Evolutionary conservation across 192 early-diverging fungal species (phyloP).

Genomic region (Podila clonocystis): DNA sequence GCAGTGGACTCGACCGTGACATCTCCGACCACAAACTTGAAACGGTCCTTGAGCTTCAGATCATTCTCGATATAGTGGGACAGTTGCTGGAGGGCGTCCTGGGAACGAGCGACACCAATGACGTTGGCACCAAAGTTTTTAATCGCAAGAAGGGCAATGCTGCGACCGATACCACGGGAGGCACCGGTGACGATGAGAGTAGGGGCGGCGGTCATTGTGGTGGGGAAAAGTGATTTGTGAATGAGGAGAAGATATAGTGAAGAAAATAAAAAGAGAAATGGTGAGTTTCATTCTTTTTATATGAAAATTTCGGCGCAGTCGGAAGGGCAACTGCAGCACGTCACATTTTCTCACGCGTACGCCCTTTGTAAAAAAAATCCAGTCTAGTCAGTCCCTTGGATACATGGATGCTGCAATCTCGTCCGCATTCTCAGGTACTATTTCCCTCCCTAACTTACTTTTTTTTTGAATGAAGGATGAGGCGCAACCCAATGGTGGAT

Average conservation of each 20-base stretch:
- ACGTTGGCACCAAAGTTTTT: constrained; percentile 65
- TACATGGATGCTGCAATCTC: too few species aligned
- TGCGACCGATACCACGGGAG: constrained; percentile 84
- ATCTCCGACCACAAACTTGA: constrained; percentile 70
- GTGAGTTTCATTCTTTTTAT: too few species aligned
- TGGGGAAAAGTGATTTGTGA: neutral
- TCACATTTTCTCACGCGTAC: too few species aligned
- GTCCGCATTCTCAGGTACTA: too few species aligned
- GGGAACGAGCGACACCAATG: constrained; percentile 75
- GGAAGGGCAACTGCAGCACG: too few species aligned
- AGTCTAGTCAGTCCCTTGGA: too few species aligned
- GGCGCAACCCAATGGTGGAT: too few species aligned
- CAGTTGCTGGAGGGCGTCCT: constrained; percentile 49
- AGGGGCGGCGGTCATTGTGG: constrained; percentile 33
- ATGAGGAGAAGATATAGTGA: neutral
- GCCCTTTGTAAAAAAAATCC: too few species aligned
- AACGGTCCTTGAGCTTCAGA: constrained; percentile 35
- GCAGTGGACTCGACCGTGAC: constrained; percentile 52
- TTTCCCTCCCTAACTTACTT: too few species aligned
- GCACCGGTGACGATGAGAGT: constrained; percentile 89
- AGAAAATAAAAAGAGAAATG: too few species aligned
- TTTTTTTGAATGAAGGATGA: too few species aligned
- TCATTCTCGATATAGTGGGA: constrained; percentile 44
- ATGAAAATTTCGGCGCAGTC: too few species aligned
- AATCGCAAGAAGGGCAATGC: constrained; percentile 62